phyloP scores from a whole-genome alignment of 805 yeast species.

The Pichia heedii region DNA sequence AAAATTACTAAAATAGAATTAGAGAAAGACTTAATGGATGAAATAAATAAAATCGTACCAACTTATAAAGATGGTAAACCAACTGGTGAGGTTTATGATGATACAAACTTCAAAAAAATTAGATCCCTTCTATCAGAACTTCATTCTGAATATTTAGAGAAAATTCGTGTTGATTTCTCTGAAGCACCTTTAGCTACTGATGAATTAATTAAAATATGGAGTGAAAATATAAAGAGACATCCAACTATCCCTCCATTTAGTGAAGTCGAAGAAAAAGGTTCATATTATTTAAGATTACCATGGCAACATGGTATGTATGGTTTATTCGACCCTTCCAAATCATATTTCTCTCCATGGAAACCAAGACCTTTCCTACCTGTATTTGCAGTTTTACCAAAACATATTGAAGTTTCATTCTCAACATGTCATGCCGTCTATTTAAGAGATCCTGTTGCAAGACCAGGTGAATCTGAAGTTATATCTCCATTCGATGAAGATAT shows the following conservation, averaged over 20 bases:
- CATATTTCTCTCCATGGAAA: slow-evolving; percentile 94
- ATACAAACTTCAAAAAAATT: slow-evolving; percentile 24
- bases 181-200: slow-evolving; percentile 21
- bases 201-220: slow-evolving; percentile 35
- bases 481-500: slow-evolving; percentile 75
- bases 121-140: slow-evolving; percentile 28
- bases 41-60: slow-evolving; percentile 36
- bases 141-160: slow-evolving; percentile 24
- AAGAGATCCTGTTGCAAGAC: slow-evolving; percentile 95
- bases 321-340: slow-evolving; percentile 62
- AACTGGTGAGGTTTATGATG: slow-evolving; percentile 22
- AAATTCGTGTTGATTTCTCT: slow-evolving; percentile 22
- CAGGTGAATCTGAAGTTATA: slow-evolving; percentile 93
- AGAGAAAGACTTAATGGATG: slow-evolving; percentile 39
- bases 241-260: slow-evolving; percentile 29
- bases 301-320: slow-evolving; percentile 81
- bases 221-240: slow-evolving; percentile 34
- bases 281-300: slow-evolving; percentile 49
- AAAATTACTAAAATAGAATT: slow-evolving; percentile 19
- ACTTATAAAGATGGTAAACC: slow-evolving; percentile 22
- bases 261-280: slow-evolving; percentile 27
- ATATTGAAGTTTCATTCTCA: slow-evolving; percentile 78
- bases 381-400: slow-evolving; percentile 85
- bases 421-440: slow-evolving; percentile 96
- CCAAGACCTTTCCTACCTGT: slow-evolving; percentile 92